These are phyloP conservation scores for Xylaria sp. DNA, from an alignment of 2,329 filamentous ascomycete genomes.

Conservation along the genomic window DNA sequence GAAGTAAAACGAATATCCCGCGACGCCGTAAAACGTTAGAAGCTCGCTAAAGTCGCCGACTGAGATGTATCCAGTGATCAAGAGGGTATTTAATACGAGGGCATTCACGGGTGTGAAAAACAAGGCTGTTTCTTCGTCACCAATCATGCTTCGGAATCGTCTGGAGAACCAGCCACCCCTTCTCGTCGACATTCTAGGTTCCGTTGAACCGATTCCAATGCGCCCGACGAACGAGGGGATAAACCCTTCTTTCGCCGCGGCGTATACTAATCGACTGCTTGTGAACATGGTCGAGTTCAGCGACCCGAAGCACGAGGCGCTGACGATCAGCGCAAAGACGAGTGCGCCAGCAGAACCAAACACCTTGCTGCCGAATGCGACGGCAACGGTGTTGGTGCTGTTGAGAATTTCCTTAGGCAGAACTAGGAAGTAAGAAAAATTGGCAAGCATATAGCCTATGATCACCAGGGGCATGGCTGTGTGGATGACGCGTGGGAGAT, in stretches of 20 bases:
- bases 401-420: conserved; percentile 76
- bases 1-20: conserved; percentile 97
- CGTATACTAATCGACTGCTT: conserved; percentile 84
- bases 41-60: conserved; percentile 89
- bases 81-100: conserved; percentile 69
- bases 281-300: conserved; percentile 95
- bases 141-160: conserved; percentile 56
- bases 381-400: conserved; percentile 88
- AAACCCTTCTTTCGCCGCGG: conserved; percentile 91
- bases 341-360: conserved; percentile 80
- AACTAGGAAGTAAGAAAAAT: conserved; percentile 90
- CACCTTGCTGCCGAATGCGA: conserved; percentile 84
- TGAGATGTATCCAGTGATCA: conserved; percentile 73
- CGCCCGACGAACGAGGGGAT: conserved; percentile 77
- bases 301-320: conserved; percentile 87
- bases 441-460: conserved; percentile 81
- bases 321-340: conserved; percentile 81
- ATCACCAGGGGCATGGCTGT: conserved; percentile 95
- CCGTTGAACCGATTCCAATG: conserved; percentile 59
- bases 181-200: conserved; percentile 40
- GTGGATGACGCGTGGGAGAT: conserved; percentile 91
- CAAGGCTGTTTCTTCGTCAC: conserved; percentile 71
- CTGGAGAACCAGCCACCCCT: conserved; percentile 55
- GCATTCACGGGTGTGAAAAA: conserved; percentile 95
- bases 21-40: conserved; percentile 95